These are phyloP conservation scores for Candida andamanensis DNA, from an alignment of 805 yeast genomes.

Conservation along the genomic window DNA sequence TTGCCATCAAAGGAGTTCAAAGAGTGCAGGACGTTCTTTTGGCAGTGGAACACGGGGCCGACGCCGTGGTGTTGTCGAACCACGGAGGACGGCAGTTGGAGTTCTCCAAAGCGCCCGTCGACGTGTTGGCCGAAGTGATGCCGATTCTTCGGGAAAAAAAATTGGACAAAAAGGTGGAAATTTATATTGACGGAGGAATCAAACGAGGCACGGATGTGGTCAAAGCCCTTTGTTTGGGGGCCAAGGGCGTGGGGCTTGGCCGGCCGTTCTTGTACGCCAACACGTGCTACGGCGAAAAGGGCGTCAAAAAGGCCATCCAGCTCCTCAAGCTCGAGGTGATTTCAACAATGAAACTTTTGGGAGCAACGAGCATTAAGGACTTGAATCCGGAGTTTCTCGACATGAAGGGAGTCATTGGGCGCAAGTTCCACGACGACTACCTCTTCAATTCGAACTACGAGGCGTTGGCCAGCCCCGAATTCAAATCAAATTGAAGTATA, in stretches of 20 bases:
- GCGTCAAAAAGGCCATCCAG: conserved; percentile 56
- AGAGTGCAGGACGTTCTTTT: conserved; percentile 69
- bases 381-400: conserved; percentile 38
- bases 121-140: conserved; percentile 66
- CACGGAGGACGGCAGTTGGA: conserved; percentile 92
- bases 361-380: conserved; percentile 56
- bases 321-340: conserved; percentile 65
- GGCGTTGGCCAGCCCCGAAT: conserved; percentile 5
- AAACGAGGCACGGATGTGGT: conserved; percentile 63
- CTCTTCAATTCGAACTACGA: conserved; percentile 12
- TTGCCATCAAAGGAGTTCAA: conserved; percentile 74
- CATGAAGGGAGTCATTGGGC: conserved; percentile 15
- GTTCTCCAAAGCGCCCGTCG: conserved; percentile 72
- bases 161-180: conserved; percentile 43
- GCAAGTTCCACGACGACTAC: conserved; percentile 12
- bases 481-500: conserved; percentile 1
- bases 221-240: conserved; percentile 66
- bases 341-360: conserved; percentile 76
- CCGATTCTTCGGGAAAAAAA: conserved; percentile 44
- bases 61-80: conserved; percentile 79
- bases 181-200: conserved; percentile 65
- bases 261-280: conserved; percentile 63
- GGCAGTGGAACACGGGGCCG: conserved; percentile 67
- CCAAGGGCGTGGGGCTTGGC: conserved; percentile 67
- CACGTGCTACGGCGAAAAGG: conserved; percentile 58